Percentiles rank a stretch among this genome's conserved stretches.
These are phyloP conservation scores for Apium graveolens DNA, from an alignment of 129 eudicot genomes.

Conservation along the genomic window DNA sequence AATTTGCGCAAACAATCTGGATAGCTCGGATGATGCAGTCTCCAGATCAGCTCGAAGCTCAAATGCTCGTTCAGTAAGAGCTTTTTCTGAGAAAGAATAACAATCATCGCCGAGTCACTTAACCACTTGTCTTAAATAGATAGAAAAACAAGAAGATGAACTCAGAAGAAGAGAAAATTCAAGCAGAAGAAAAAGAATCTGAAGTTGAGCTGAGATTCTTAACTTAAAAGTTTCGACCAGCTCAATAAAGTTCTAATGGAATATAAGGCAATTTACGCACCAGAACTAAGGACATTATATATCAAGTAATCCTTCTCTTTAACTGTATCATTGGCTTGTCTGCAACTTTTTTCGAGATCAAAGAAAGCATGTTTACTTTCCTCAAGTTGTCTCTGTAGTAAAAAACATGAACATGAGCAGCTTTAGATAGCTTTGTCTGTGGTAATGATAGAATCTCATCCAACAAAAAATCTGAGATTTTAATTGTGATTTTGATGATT, in stretches of 20 bases:
- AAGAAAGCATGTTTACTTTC: constrained; percentile 35
- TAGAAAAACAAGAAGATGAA: neutral
- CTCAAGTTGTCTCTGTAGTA: constrained; percentile 35
- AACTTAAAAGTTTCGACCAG: neutral
- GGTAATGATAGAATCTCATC: neutral
- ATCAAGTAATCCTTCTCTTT: constrained; percentile 55
- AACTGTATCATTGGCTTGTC: constrained; percentile 36
- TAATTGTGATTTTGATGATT: neutral
- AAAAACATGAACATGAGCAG: constrained; percentile 1
- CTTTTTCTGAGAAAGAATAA: constrained; percentile 31
- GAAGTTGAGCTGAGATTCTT: neutral
- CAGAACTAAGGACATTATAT: constrained; percentile 48
- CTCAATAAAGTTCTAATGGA: neutral
- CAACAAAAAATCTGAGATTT: neutral
- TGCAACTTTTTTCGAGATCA: constrained; percentile 32
- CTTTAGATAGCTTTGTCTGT: neutral
- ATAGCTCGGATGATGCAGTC: constrained; percentile 53
- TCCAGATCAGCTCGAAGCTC: constrained; percentile 53
- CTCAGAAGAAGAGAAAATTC: neutral
- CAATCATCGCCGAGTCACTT: neutral
- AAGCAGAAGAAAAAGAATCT: neutral
- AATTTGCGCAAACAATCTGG: constrained; percentile 47
- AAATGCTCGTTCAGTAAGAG: constrained; percentile 46
- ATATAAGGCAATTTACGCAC: constrained; percentile 24
- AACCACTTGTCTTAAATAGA: neutral